phyloP scores from a whole-genome alignment of 2,329 filamentous ascomycete genomes.

The Incumbomyces lentus region DNA sequence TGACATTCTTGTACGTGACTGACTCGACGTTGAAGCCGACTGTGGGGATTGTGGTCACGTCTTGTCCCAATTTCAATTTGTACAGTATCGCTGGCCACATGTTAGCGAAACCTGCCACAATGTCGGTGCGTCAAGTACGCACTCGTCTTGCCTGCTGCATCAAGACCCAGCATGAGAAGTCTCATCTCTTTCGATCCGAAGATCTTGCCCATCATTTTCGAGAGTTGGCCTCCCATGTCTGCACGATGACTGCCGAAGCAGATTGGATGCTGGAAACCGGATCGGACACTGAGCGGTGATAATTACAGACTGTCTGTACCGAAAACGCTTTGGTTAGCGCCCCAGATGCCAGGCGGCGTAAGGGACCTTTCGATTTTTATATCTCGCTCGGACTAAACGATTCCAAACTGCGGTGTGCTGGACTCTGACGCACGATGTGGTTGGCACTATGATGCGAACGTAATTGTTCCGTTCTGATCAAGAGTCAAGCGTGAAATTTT shows the following conservation, averaged over 20 bases:
- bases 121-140: slow-evolving; percentile 18
- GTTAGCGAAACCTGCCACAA: neutral
- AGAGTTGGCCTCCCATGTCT: slow-evolving; percentile 84
- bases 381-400: too few species aligned
- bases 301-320: too few species aligned
- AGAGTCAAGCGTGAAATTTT: too few species aligned
- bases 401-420: too few species aligned
- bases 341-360: too few species aligned
- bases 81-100: slow-evolving; percentile 68
- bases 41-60: slow-evolving; percentile 95
- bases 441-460: too few species aligned
- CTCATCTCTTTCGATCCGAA: slow-evolving; percentile 99
- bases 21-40: slow-evolving; percentile 99
- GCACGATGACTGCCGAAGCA: slow-evolving; percentile 3
- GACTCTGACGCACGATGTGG: too few species aligned
- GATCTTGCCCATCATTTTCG: slow-evolving; percentile 96
- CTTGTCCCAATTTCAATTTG: slow-evolving; percentile 96
- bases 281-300: too few species aligned
- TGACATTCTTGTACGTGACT: slow-evolving; percentile 99
- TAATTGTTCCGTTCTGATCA: too few species aligned
- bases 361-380: too few species aligned
- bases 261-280: neutral
- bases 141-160: slow-evolving; percentile 96
- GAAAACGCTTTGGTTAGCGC: too few species aligned
- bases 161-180: slow-evolving; percentile 92